Evolutionary conservation across 2,329 filamentous ascomycete species (phyloP), one percentile per base, ranked within the genome.

Genomic region (Hypoxylon sp.): DNA sequence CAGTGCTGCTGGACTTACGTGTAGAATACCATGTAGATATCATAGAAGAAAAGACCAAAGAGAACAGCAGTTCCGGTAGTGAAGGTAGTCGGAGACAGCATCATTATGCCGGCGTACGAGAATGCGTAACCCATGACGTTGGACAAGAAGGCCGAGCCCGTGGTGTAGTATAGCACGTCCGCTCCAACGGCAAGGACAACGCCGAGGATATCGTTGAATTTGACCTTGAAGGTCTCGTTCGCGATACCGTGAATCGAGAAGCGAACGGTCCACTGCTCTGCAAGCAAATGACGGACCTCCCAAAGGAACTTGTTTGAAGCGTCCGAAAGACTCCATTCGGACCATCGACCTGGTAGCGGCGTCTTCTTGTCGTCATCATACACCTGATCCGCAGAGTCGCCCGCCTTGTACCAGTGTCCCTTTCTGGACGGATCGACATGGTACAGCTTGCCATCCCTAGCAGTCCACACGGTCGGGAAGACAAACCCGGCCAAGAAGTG

Each of bases 1-100:
- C n/a, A n/a, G 37, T n/a, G 19, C 37, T 41, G n/a, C 6, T 7
- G 13, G 20, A 82, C 86, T 78, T 74, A 89, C 80, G 91, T 94
- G 75, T 91, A 95, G 74, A 95, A 95, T 5, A 95, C 92, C 83
- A 94, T 93, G 76, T 95, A 89, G 50, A 99, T 94, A 75, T 99
- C 94, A 74, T 99, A 99, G 73, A 97, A 87, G 80, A 98, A 98
- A 0, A 98, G 82, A 0, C 90, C 92, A 8, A 83, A 80, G 1
- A 98, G 82, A 8, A 98, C 88, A 44, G 94, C 77, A 6, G 90
- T 91, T 0, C 93, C 93, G 0, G 92, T 97, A 56, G 85, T 80
- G 74, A 97, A 97, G 0, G 92, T 94, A 0, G 93, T 97, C 0
- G 94, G 93, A 1, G 93, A 97, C 81, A 98, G 87, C 55, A 97